Conservation (phyloP, 179 eudicot genomes). For the Silene noctiflora region DNA sequence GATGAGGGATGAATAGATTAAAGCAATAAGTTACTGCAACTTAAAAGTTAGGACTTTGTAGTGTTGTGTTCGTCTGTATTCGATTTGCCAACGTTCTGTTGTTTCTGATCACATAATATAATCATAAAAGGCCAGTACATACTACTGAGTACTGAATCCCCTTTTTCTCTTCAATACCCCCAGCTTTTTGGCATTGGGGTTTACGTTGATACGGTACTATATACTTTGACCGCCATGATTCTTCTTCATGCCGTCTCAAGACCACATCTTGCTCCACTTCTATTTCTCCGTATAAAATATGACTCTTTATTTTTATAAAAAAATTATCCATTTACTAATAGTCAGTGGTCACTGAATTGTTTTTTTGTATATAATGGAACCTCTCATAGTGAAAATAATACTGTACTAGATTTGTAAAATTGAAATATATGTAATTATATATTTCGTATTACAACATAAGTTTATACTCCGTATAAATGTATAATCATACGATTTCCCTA, state of each 20-base stretch:
- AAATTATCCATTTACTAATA: too few relatives aligned
- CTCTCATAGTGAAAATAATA: too few relatives aligned
- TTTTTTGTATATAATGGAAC: too few relatives aligned
- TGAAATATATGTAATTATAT: too few relatives aligned
- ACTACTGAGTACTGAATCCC: constrained; percentile 12
- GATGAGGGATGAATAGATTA: constrained; percentile 11
- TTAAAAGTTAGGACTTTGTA: constrained; percentile 40
- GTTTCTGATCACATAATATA: constrained; percentile 24
- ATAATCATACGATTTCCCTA: too few relatives aligned
- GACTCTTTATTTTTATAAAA: too few relatives aligned
- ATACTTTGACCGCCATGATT: constrained; percentile 39
- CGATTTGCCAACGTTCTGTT: constrained; percentile 33
- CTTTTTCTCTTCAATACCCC: constrained; percentile 1
- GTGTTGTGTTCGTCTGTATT: constrained; percentile 33
- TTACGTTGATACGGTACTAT: constrained; percentile 19
- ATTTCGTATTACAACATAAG: too few relatives aligned
- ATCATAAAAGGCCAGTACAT: background rate
- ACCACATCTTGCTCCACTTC: background rate
- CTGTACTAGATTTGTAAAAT: too few relatives aligned
- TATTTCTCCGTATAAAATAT: background rate
- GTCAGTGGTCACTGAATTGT: too few relatives aligned
- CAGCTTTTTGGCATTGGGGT: constrained; percentile 27
- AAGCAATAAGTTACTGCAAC: constrained; percentile 18
- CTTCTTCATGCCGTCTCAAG: constrained; percentile 31
- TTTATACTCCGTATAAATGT: too few relatives aligned